Base-by-base conservation (phyloP, 2,329 filamentous ascomycete genomes). In the Diplodia seriata region DNA sequence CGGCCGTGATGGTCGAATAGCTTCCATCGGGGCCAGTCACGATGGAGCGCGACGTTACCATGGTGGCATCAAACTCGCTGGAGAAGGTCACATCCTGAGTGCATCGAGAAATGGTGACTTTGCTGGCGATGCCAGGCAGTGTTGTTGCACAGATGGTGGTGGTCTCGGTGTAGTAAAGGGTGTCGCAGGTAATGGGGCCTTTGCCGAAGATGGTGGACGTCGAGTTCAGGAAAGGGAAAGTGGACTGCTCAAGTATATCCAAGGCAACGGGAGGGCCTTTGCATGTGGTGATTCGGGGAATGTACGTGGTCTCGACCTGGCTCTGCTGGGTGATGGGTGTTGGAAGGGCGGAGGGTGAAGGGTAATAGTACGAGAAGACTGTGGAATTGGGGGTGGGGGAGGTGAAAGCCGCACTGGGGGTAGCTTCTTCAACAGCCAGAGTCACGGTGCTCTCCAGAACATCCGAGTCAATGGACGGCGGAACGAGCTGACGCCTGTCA, bases 21-120 rank as follows among this genome's bases (percentile, higher is more conserved):
- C 40, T 14, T 11, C 49, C 50, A 38, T 70, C 70, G 56, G 69
- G 68, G 4, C 31, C 66, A 4, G 68, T 72, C 5, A 70, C 68
- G 0, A 74, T 74, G 6, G 78, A 74, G 11, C 75, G 76, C 1
- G 80, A 77, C 4, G 76, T 78, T 6, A 77, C 76, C n/a, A 83
- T 70, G 1, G 75, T 75, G 71, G 78, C 81, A n/a, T 80, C 81
- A 59, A 78, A 80, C 55, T 82, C 76, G 61, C 76, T 82, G 1
- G 81, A 83, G 70, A 83, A 83, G 4, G 81, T 83, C 57, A 84
- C 75, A 23, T 82, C 76, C 66, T 84, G 80, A 29, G 74, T 74
- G 70, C 82, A 83, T 6, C 78, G 73, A 15, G 80, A 77, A 62
- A 84, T 75, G 0, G 78, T 79, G 68, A 81, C 75, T 54, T 77